Percentiles rank a stretch among this genome's conserved stretches.
These are phyloP conservation scores for Colletotrichum sp. DNA, from an alignment of 2,329 filamentous ascomycete species.

Conservation along the genomic window DNA sequence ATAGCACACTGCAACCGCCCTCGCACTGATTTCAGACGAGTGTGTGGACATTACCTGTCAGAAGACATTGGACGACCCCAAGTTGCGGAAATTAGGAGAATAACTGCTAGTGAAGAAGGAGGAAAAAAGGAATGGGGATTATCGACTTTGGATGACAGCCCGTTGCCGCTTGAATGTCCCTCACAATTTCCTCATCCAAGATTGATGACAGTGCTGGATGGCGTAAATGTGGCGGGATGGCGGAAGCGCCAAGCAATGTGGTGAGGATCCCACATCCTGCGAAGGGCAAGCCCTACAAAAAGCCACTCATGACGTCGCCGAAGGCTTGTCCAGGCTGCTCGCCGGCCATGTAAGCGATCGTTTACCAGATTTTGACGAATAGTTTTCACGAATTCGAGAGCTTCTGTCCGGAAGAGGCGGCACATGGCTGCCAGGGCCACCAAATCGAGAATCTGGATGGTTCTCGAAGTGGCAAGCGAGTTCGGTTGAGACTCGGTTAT, in stretches of 20 bases:
- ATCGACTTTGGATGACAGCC: conserved; percentile 6
- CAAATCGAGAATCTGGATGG: background rate
- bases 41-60: background rate
- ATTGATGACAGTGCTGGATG: background rate
- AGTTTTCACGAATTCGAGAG: background rate
- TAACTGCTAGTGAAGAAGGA: background rate
- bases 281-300: background rate
- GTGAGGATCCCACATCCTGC: background rate
- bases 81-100: background rate
- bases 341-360: background rate
- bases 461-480: conserved; percentile 1
- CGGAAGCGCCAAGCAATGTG: background rate
- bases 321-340: background rate
- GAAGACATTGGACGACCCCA: conserved; percentile 12
- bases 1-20: background rate
- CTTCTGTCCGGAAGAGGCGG: background rate
- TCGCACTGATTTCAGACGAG: conserved; percentile 13
- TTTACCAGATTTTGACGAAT: background rate
- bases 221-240: conserved; percentile 2
- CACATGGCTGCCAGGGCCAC: background rate
- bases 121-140: background rate
- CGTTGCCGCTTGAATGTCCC: background rate
- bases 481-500: background rate
- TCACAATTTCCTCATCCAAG: background rate
- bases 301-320: background rate